phyloP scores from a whole-genome alignment of 352 stramenopile species.

The Phytophthora constricta region DNA sequence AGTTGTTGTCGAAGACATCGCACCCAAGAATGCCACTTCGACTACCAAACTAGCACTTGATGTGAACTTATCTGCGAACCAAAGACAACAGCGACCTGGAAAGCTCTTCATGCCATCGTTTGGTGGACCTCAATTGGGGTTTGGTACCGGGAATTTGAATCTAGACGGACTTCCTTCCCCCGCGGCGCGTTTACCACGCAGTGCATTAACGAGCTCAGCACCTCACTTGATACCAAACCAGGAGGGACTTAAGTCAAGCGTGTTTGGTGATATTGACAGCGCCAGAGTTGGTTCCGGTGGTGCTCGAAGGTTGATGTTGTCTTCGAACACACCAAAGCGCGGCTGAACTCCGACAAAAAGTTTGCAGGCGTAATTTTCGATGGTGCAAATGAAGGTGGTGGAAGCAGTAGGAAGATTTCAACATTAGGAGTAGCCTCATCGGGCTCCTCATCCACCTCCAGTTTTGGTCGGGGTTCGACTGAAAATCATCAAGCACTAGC shows the following conservation, averaged over 20 bases:
- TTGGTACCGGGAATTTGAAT: constrained; percentile 2
- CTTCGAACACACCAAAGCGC: constrained; percentile 10
- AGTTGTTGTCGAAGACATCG: constrained; percentile 19
- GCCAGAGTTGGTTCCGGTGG: constrained; percentile 9
- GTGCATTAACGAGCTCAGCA: constrained; percentile 8
- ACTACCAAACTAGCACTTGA: constrained; percentile 8
- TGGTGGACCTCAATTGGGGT: not conserved
- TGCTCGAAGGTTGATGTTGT: constrained; percentile 7
- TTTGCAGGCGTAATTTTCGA: constrained; percentile 17
- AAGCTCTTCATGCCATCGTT: constrained; percentile 14
- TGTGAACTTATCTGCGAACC: constrained; percentile 1
- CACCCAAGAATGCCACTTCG: not conserved
- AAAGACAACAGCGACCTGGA: constrained; percentile 6
- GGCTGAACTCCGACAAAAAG: constrained; percentile 15
- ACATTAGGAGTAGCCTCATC: constrained; percentile 6
- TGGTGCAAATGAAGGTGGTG: not conserved
- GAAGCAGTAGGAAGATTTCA: constrained; percentile 14
- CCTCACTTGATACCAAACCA: constrained; percentile 11
- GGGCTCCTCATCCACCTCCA: not conserved
- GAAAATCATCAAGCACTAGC: constrained; percentile 5
- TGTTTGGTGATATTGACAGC: constrained; percentile 9
- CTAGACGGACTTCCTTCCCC: constrained; percentile 11
- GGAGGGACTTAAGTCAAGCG: not conserved
- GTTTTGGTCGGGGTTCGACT: not conserved
- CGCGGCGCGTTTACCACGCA: not conserved